Base-by-base conservation (phyloP, 2,329 filamentous ascomycete species). In the Trichoderma harzianum region DNA sequence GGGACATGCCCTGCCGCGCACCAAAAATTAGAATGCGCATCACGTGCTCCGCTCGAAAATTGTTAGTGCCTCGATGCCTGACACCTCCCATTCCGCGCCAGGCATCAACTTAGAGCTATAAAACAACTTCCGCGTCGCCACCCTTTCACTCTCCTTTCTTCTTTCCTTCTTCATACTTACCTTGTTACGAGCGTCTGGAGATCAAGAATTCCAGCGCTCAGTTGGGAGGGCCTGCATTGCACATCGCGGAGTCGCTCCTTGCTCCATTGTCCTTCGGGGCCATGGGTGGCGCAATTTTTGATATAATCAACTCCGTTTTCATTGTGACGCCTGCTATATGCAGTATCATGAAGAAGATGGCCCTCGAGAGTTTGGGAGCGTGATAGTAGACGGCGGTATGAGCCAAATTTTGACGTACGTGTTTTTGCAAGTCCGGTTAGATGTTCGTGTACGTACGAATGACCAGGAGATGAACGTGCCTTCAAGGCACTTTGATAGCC, bases 241-340 rank as follows among this genome's bases (percentile, higher is more conserved):
- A 87, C 85, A 84, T 77, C 85, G 85, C 82, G 85, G 85, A 81
- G 84, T 84, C 81, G 78, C 79, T 82, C 81, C 78, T 78, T 77
- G 70, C 82, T 86, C 81, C 80, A 86, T 85, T 86, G 84, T 83
- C 83, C 84, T 86, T 86, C 83, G 85, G 84, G 84, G 83, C 84
- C 85, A 84, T 86, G 81, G 83, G 81, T 80, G 82, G 82, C 82
- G 84, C 62, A 87, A 86, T 86, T 86, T 87, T 87, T 86, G 84
- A 83, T 87, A 24, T n/a, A n/a, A n/a, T 69, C 18, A 43, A 69
- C 74, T 68, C 71, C 21, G 76, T 84, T 86, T 86, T 86, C 84
- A 82, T 85, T 83, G 74, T 83, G 81, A 72, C 24, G 76, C 72
- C 74, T 78, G 81, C 82, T 80, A 79, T 57, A 81, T 47, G 83